These are phyloP conservation scores for Hansenula sp. DNA, from an alignment of 1,139 yeast species.

Conservation along the genomic window DNA sequence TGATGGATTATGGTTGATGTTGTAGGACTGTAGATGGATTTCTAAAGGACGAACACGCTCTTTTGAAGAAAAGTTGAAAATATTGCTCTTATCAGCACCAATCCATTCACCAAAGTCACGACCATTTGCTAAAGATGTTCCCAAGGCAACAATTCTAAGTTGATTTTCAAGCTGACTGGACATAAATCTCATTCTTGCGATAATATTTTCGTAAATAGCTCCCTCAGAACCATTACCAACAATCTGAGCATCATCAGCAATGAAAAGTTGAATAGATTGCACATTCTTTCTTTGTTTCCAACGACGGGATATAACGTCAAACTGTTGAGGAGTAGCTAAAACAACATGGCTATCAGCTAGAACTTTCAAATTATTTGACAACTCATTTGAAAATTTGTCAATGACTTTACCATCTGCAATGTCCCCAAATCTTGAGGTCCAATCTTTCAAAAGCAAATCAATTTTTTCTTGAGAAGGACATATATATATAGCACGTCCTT, in stretches of 20 bases:
- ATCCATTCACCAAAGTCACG: slow-evolving; percentile 85
- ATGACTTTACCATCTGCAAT: slow-evolving; percentile 48
- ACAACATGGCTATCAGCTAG: slow-evolving; percentile 60
- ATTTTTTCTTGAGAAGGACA: slow-evolving; percentile 56
- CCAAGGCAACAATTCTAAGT: slow-evolving; percentile 61
- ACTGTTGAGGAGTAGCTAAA: slow-evolving; percentile 76
- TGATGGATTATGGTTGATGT: slow-evolving; percentile 44
- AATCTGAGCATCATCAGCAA: slow-evolving; percentile 74
- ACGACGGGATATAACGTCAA: slow-evolving; percentile 66
- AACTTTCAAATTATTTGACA: slow-evolving; percentile 46
- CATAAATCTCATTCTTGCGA: slow-evolving; percentile 71
- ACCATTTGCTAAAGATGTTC: slow-evolving; percentile 69
- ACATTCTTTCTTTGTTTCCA: slow-evolving; percentile 79
- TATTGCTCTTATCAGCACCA: slow-evolving; percentile 53
- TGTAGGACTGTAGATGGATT: slow-evolving; percentile 52
- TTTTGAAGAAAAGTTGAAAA: slow-evolving; percentile 67
- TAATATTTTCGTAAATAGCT: slow-evolving; percentile 58
- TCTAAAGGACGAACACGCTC: slow-evolving; percentile 54
- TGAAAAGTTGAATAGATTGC: slow-evolving; percentile 60
- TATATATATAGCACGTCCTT: slow-evolving; percentile 64
- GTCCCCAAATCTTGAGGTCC: slow-evolving; percentile 46
- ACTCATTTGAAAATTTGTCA: slow-evolving; percentile 59
- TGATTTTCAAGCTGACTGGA: slow-evolving; percentile 52
- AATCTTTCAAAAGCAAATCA: slow-evolving; percentile 39
- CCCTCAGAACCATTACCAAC: slow-evolving; percentile 58